phyloP scores from a whole-genome alignment of 2,329 filamentous ascomycete genomes.

The Colletotrichum sp. region DNA sequence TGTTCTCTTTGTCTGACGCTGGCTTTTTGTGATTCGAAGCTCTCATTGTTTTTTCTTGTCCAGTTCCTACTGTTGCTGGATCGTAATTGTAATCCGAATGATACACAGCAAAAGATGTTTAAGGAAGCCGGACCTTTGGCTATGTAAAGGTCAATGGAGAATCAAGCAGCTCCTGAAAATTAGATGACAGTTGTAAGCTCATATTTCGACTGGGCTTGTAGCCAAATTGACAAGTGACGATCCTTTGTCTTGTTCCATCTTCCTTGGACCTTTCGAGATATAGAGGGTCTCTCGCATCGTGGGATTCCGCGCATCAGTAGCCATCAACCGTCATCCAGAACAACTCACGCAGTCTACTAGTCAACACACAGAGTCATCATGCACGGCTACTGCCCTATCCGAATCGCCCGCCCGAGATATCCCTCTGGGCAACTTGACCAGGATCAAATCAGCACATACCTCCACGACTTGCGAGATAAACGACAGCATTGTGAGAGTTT shows the following conservation, averaged over 20 bases:
- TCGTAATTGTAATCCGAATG: no score
- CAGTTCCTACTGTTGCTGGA: no score
- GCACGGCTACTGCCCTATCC: not conserved
- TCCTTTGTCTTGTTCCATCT: not conserved
- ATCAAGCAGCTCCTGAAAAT: no score
- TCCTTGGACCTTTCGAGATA: not conserved
- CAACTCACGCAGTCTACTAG: not conserved
- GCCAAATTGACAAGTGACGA: not conserved
- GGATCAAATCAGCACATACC: not conserved
- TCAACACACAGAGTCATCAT: not conserved
- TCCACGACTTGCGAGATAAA: not conserved
- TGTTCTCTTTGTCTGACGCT: no score
- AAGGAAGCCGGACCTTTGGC: no score
- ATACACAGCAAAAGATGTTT: no score
- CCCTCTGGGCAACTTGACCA: not conserved
- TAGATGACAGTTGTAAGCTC: no score
- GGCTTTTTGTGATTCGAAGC: no score
- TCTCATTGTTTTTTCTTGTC: no score
- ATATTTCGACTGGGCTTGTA: not conserved
- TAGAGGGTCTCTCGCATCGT: not conserved
- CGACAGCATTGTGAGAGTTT: no score
- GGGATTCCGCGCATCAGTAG: not conserved
- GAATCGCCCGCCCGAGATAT: not conserved
- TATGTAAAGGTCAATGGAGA: no score
- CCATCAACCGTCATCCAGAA: not conserved